Conservation (phyloP, 805 yeast genomes). For the Candida silvatica region DNA sequence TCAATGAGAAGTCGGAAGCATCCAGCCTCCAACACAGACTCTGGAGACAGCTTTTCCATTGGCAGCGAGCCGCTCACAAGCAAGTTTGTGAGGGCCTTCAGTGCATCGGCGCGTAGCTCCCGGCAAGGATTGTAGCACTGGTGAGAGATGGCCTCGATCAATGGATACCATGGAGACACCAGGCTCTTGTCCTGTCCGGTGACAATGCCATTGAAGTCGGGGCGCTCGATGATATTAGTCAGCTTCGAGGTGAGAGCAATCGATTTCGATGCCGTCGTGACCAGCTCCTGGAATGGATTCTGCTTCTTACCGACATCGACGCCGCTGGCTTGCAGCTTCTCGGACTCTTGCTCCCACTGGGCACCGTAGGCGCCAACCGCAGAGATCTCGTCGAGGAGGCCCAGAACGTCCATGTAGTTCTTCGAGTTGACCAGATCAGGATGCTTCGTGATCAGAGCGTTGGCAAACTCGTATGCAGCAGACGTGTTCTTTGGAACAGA, state of each 20-base stretch:
- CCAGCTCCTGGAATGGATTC: slow-evolving; percentile 44
- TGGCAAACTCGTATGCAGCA: slow-evolving; percentile 39
- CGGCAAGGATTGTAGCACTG: slow-evolving; percentile 87
- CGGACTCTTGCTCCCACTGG: slow-evolving; percentile 63
- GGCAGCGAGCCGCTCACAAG: slow-evolving; percentile 30
- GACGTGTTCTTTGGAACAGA: slow-evolving; percentile 32
- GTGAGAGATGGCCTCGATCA: slow-evolving; percentile 76
- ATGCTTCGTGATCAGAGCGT: slow-evolving; percentile 25
- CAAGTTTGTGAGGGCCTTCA: slow-evolving; percentile 47
- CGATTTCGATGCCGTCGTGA: slow-evolving; percentile 52
- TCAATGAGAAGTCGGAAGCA: slow-evolving; percentile 66
- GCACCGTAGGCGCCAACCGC: slow-evolving; percentile 77
- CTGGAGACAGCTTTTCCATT: slow-evolving; percentile 30
- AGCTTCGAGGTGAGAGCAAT: slow-evolving; percentile 52
- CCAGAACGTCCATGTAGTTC: slow-evolving; percentile 60
- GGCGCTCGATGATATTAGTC: slow-evolving; percentile 22
- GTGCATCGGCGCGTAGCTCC: slow-evolving; percentile 60
- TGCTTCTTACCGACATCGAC: slow-evolving; percentile 31
- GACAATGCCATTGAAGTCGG: neutral
- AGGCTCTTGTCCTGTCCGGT: slow-evolving; percentile 6
- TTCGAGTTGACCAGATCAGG: slow-evolving; percentile 31
- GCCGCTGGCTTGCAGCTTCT: slow-evolving; percentile 32
- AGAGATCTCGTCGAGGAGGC: slow-evolving; percentile 69
- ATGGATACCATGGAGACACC: slow-evolving; percentile 39
- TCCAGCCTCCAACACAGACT: slow-evolving; percentile 62